phyloP scores from a whole-genome alignment of 208 protist species.

The Trypanosoma avium region DNA sequence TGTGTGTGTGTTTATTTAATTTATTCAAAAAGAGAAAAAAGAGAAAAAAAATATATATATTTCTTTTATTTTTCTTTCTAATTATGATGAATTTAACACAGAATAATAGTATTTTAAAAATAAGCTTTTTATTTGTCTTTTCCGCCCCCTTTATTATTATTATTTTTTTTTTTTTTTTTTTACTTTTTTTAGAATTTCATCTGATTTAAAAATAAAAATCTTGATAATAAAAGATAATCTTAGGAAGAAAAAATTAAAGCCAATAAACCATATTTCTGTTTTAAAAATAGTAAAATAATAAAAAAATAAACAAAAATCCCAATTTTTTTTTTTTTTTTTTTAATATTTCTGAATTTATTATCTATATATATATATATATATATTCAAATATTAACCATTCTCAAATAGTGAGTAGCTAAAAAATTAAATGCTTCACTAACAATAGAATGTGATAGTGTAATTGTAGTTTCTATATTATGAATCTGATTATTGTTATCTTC shows the following conservation, averaged over 20 bases:
- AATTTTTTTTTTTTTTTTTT: constrained; percentile 12
- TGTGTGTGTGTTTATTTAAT: too few relatives aligned
- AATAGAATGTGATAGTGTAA: neutral
- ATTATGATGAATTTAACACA: too few relatives aligned
- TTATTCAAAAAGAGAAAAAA: too few relatives aligned
- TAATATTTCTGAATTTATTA: constrained; percentile 16
- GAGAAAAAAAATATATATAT: too few relatives aligned
- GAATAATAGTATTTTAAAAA: too few relatives aligned
- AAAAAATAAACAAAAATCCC: constrained; percentile 20
- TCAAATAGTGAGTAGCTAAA: constrained; percentile 16
- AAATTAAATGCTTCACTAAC: constrained; percentile 24
- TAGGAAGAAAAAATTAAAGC: constrained; percentile 1
- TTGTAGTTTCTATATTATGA: neutral
- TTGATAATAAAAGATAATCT: too few relatives aligned
- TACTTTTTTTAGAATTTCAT: too few relatives aligned
- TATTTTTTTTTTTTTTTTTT: too few relatives aligned
- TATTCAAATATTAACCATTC: neutral
- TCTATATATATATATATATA: neutral
- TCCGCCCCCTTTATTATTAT: too few relatives aligned
- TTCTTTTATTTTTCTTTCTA: too few relatives aligned
- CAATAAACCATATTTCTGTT: neutral
- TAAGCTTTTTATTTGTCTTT: too few relatives aligned
- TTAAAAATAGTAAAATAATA: neutral
- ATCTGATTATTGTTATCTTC: neutral
- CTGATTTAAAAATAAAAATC: too few relatives aligned